Base-by-base conservation (phyloP, 2,329 filamentous ascomycete species). In the Ampelomyces quisqualis region DNA sequence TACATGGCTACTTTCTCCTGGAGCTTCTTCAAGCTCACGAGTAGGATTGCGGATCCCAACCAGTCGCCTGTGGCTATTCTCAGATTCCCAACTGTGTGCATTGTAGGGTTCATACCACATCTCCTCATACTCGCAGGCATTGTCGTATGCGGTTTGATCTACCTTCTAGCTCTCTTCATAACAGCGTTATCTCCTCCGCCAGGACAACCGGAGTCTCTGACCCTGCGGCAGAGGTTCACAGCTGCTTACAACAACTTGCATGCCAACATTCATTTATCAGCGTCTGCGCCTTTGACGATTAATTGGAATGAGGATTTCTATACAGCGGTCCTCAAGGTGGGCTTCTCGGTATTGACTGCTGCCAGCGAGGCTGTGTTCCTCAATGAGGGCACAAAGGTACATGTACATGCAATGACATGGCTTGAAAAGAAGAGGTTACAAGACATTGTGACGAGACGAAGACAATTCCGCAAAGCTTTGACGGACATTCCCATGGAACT, bases 351-450 rank as follows among this genome's bases (percentile, higher is more conserved):
- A 9, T 81, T 97, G 46, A 95, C 89, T 1, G 91, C 94, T 67
- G 93, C 93, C 1, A 95, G 89, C 57, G 90, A 97, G 68, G 91
- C 91, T 3, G 93, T 97, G 0, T 97, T 95, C 61, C 74, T 98
- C 8, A 95, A 96, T 47, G 91, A 97, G 67, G 91, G 91, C 31
- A 81, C 81, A 27, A 78, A 78, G 2, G 82, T 97, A 36, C 84
- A 81, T 46, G 74, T 95, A 2, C 82, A 83, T 50, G 75, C 78
- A 23, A 84, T 84, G 70, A 96, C 93, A 0, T 98, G 93, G 91
- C 73, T 97, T 3, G 93, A 98, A 62, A 87, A 91, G 55, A 87
- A 95, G 52, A 80, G 90, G 5, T 75, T 91, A 7, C 78, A 82
- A 30, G 89, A 97, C 59, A 75, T 95, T 3, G 83, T 93, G 33